Evolutionary conservation across 345 rosid species (phyloP).

Genomic region (Carallia pectinifolia): DNA sequence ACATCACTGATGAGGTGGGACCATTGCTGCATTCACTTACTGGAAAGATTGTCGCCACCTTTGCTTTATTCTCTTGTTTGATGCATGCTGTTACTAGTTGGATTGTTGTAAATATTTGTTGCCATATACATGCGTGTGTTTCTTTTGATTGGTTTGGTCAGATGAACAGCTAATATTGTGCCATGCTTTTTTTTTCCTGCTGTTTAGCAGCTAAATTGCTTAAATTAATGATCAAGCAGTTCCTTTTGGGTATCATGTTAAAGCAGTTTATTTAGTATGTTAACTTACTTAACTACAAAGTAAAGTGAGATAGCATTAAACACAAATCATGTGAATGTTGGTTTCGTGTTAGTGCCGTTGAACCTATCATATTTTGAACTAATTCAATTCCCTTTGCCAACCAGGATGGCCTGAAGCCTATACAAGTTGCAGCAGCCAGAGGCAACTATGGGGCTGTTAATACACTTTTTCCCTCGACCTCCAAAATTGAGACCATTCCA

Average conservation of each 20-base stretch:
- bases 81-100: slow-evolving; percentile 1
- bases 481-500: slow-evolving; percentile 45
- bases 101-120: background rate
- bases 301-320: background rate
- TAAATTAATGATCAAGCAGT: too few species aligned
- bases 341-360: background rate
- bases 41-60: background rate
- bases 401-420: slow-evolving; percentile 82
- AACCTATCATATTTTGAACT: background rate
- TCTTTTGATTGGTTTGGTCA: background rate
- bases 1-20: slow-evolving; percentile 66
- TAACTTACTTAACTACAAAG: background rate
- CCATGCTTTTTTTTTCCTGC: background rate
- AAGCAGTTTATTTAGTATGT: too few species aligned
- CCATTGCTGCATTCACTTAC: slow-evolving; percentile 4
- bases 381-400: slow-evolving; percentile 8
- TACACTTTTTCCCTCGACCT: slow-evolving; percentile 65
- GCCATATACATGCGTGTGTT: background rate
- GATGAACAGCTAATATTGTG: too few species aligned
- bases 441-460: slow-evolving; percentile 64
- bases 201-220: too few species aligned
- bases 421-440: slow-evolving; percentile 82
- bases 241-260: too few species aligned
- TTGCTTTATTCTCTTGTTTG: background rate
- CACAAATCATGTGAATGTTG: background rate